Evolutionary conservation across 768 basidiomycete genomes (phyloP), one percentile per base, ranked within the genome.

Genomic region (Lactifluus rugatus): DNA sequence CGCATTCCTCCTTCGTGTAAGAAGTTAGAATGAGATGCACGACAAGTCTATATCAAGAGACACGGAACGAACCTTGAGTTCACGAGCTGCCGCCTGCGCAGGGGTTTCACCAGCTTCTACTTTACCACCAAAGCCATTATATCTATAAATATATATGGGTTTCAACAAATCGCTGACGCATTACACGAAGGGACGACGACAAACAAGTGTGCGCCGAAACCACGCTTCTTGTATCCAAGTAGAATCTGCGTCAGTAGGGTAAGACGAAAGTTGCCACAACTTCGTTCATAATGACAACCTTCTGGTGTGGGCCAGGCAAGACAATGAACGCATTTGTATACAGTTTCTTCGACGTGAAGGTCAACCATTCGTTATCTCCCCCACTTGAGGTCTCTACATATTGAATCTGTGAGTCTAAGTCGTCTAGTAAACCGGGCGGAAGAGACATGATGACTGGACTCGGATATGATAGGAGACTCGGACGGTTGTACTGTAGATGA

Each of bases 41-140:
- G 19, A 4, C 19, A 13, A 28, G n/a, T 31, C n/a, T 2, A 9
- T 9, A 9, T 16, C 1, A 47, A 17, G 17, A 13, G 17, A 13
- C 9, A 16, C 45, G 25, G 42, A 17, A 26, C 60, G 48, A 32
- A 83, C 85, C 74, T 83, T 65, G 31, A 86, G 75, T 67, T 85
- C 92, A n/a, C 92, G 82, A n/a, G 70, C 65, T 3, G 92, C 92
- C 10, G 89, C 91, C 66, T 87, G 71, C 0, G 73, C 63, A 17
- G 82, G 71, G 0, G 84, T 82, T 70, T 95, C 92, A 4, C 79
- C 81, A 2, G 76, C 70, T 57, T 93, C 89, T 9, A 89, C 82
- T 70, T 95, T 95, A 10, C 92, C 92, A 17, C 89, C 90, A 63
- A 93, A 94, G 3, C 92, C 92, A 61, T 93, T 93, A 66, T 80